Conservation (phyloP, 2,329 filamentous ascomycete genomes). For the Incumbomyces delicatus region DNA sequence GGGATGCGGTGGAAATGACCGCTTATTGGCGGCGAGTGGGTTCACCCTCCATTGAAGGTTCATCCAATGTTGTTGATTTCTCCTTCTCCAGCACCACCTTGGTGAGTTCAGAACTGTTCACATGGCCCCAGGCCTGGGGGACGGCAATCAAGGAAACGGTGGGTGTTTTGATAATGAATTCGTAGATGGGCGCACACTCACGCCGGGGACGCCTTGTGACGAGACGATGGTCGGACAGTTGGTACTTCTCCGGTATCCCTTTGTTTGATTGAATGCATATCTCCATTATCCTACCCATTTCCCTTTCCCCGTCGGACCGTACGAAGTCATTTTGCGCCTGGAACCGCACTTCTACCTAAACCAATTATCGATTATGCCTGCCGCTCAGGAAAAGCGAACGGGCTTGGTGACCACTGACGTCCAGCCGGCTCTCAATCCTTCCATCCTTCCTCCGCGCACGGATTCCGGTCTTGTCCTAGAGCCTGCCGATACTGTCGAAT, state of each 20-base stretch:
- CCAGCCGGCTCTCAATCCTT: conserved; percentile 5
- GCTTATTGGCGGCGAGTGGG: neutral
- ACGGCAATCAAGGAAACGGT: too few species aligned
- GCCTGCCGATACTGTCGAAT: conserved; percentile 46
- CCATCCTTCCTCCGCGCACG: conserved; percentile 36
- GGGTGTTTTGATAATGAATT: neutral
- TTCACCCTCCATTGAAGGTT: neutral
- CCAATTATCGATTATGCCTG: neutral
- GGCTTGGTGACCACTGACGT: conserved; percentile 3
- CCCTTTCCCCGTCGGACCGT: too few species aligned
- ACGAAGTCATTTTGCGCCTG: too few species aligned
- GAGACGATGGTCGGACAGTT: neutral
- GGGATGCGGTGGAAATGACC: neutral
- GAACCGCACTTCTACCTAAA: too few species aligned
- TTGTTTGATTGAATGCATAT: neutral
- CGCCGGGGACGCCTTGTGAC: conserved; percentile 3
- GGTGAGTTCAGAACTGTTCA: conserved; percentile 1
- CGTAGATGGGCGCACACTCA: neutral
- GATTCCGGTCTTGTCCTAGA: conserved; percentile 45
- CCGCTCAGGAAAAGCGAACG: conserved; percentile 2
- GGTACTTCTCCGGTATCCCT: too few species aligned
- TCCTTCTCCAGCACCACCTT: neutral
- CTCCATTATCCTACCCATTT: neutral
- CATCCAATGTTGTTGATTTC: neutral
- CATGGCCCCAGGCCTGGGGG: neutral